Evolutionary conservation across 345 rosid species (phyloP), one percentile per base, ranked within the genome.

Genomic region (Populus davidiana): DNA sequence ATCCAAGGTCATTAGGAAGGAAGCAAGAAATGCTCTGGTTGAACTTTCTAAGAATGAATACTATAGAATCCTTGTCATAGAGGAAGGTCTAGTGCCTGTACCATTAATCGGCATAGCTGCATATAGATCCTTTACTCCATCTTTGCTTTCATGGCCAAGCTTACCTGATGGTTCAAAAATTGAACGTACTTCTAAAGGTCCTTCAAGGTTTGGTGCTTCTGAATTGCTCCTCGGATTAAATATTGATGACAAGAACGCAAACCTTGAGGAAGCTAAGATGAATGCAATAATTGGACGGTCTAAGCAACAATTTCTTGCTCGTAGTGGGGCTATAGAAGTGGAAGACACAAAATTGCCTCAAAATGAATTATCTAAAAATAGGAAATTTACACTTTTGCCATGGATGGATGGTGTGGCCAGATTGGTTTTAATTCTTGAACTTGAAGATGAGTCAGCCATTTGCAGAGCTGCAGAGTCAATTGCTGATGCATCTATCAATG

Each of bases 321-420:
- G 98, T 75, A 79, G 88, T 76, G 95, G 97, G 77, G 91, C 89
- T 54, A 91, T 90, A 81, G 97, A 94, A 78, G 77, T 83, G 18
- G 92, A 90, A 75, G 91, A 90, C 73, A 88, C 82, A 73, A 82
- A 73, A 56, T 83, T 87, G 67, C 78, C 89, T 7, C 85, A 84
- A 84, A 69, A 82, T 52, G 87, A 81, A 17, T 69, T 7, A 29
- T 81, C 83, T 62, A 78, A 78, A 3, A 83, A 79, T 73, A 38
- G 43, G 35, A 87, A 39, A 69, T 83, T 86, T 71, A 90, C 97
- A 29, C 85, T 94, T 81, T 80, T 93, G 80, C 97, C 95, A 1
- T 89, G 91, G 77, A 78, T 84, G 27, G 97, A 94, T 82, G 97
- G 95, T 82, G 97, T 88, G 81, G 97, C 97, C 78, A 87, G 97